Percentiles rank a stretch among this genome's conserved stretches.
These are phyloP conservation scores for Pterocarpus santalinus DNA, from an alignment of 306 rosid species.

Conservation along the genomic window DNA sequence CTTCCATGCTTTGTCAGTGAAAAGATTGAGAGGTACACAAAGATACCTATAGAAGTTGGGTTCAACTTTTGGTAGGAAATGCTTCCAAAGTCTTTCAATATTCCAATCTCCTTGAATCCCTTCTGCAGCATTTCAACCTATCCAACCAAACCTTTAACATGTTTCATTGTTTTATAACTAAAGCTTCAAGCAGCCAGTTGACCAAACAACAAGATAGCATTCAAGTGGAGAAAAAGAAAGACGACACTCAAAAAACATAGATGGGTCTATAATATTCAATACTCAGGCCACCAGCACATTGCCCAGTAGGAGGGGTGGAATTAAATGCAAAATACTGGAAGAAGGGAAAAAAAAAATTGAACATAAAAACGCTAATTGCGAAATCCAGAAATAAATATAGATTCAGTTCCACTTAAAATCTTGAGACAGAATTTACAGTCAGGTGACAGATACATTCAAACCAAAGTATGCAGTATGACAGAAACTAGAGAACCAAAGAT, in stretches of 20 bases:
- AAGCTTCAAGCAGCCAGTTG: conserved; percentile 42
- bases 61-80: conserved; percentile 78
- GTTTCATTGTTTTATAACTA: conserved; percentile 27
- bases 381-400: too few relatives aligned
- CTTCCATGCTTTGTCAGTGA: conserved; percentile 24
- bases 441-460: too few relatives aligned
- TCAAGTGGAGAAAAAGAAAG: conserved; percentile 31
- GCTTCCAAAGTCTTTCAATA: conserved; percentile 66
- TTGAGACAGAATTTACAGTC: too few relatives aligned
- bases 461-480: too few relatives aligned
- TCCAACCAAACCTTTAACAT: conserved; percentile 44
- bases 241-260: conserved; percentile 28
- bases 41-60: conserved; percentile 92
- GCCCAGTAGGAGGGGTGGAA: too few relatives aligned
- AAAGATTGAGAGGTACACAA: conserved; percentile 25
- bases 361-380: too few relatives aligned
- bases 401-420: too few relatives aligned
- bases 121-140: conserved; percentile 82
- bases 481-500: too few relatives aligned
- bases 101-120: conserved; percentile 84
- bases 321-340: conserved; percentile 18
- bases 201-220: conserved; percentile 14
- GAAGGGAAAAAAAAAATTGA: background rate
- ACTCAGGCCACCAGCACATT: conserved; percentile 26
- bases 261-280: conserved; percentile 19